Conservation (phyloP, 768 basidiomycete genomes). For the Russula ochroleuca region DNA sequence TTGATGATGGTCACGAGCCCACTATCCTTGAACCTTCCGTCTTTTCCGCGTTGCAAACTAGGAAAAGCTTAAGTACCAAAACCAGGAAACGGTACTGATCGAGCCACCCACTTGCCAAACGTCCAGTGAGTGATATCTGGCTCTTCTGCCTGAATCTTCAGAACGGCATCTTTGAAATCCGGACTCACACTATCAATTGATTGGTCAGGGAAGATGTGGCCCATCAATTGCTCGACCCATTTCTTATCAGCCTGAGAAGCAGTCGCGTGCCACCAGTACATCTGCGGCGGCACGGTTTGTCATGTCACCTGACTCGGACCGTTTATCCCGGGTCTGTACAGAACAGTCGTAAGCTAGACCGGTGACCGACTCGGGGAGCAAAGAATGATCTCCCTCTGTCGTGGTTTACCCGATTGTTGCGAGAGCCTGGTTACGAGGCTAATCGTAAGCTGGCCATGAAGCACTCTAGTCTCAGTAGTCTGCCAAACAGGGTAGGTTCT, state of each 20-base stretch:
- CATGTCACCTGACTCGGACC: too few relatives aligned
- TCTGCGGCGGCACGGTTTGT: conserved; percentile 40
- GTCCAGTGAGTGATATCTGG: conserved; percentile 60
- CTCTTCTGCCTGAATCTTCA: conserved; percentile 39
- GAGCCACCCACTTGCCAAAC: conserved; percentile 49
- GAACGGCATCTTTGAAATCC: conserved; percentile 51
- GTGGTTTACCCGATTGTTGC: too few relatives aligned
- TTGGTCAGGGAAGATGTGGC: conserved; percentile 51
- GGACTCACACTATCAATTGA: conserved; percentile 38
- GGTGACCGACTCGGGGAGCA: too few relatives aligned
- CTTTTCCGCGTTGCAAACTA: conserved; percentile 57
- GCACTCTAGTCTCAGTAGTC: too few relatives aligned
- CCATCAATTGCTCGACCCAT: conserved; percentile 55
- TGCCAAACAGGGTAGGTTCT: too few relatives aligned
- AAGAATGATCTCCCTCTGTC: too few relatives aligned
- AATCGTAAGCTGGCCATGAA: too few relatives aligned
- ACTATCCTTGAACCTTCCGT: conserved; percentile 62
- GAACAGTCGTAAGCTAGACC: too few relatives aligned
- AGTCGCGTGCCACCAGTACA: conserved; percentile 86
- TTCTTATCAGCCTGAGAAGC: conserved; percentile 66
- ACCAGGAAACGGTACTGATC: not conserved
- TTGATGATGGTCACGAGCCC: conserved; percentile 65
- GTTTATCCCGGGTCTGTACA: too few relatives aligned
- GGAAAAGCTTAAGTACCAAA: not conserved
- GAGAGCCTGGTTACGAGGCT: too few relatives aligned